Evolutionary conservation across 345 rosid genomes (phyloP).

Genomic region (Eucalyptus dawsonii): DNA sequence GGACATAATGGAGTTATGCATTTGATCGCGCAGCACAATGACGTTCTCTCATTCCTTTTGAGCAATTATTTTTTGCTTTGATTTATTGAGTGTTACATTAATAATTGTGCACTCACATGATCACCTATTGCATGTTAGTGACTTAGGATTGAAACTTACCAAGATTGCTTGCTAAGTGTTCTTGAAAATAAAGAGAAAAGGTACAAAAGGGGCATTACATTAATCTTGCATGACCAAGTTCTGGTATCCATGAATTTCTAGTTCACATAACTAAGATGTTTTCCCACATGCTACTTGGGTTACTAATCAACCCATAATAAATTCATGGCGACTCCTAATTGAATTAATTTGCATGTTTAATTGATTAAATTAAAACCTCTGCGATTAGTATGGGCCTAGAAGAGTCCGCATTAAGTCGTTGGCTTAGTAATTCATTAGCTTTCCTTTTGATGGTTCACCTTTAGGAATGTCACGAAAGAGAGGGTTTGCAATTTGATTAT

Average conservation of each 20-base stretch:
- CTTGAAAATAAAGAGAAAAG: not conserved
- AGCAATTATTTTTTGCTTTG: not conserved
- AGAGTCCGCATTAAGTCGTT: not conserved
- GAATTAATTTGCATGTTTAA: not conserved
- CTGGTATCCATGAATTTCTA: too few relatives aligned
- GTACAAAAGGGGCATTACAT: not conserved
- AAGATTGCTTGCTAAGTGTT: not conserved
- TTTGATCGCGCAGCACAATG: not conserved
- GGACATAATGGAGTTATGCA: not conserved
- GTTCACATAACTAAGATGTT: not conserved
- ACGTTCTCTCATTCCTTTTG: not conserved
- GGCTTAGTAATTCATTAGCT: not conserved
- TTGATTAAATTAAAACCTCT: not conserved
- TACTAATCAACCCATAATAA: not conserved
- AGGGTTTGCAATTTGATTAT: not conserved
- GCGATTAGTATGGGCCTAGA: fast-evolving
- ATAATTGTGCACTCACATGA: not conserved
- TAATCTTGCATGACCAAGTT: not conserved
- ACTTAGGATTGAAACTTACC: not conserved
- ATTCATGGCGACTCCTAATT: not conserved
- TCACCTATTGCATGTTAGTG: not conserved
- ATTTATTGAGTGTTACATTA: not conserved
- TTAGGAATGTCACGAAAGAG: not conserved
- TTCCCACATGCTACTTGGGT: not conserved
- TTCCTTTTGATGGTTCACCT: not conserved